Evolutionary conservation across 2,329 filamentous ascomycete genomes (phyloP).

Genomic region (Rhinocladiella similis): DNA sequence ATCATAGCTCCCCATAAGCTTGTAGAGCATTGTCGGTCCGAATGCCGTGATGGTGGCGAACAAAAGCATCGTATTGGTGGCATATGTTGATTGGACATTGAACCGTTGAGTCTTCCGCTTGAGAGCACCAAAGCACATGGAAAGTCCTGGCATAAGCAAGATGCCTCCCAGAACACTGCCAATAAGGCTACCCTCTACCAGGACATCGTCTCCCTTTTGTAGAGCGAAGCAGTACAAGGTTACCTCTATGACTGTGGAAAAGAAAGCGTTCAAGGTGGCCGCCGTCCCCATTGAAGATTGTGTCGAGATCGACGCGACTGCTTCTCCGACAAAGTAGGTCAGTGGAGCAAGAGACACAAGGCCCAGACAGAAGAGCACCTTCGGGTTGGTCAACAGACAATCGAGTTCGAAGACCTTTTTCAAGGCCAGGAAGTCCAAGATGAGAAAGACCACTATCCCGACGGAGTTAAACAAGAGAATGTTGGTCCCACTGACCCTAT

Average conservation of each 20-base stretch:
- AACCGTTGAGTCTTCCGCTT: constrained; percentile 98
- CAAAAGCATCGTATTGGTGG: constrained; percentile 95
- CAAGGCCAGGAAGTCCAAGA: constrained; percentile 74
- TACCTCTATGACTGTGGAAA: constrained; percentile 95
- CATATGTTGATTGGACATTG: constrained; percentile 92
- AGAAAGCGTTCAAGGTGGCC: constrained; percentile 96
- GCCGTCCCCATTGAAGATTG: constrained; percentile 98
- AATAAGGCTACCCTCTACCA: constrained; percentile 95
- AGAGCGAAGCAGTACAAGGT: constrained; percentile 96
- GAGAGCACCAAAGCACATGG: constrained; percentile 97
- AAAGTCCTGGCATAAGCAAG: constrained; percentile 87
- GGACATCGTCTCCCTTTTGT: constrained; percentile 83
- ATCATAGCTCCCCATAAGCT: constrained; percentile 97
- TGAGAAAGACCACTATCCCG: no score
- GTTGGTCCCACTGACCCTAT: no score
- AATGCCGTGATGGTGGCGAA: constrained; percentile 96
- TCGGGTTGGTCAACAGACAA: constrained; percentile 74
- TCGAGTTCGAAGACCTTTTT: constrained; percentile 67
- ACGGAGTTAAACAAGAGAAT: no score
- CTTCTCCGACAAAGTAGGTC: constrained; percentile 98
- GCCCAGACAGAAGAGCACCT: constrained; percentile 80
- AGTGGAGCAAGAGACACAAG: constrained; percentile 92
- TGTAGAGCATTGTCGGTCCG: constrained; percentile 93
- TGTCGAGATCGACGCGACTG: constrained; percentile 95
- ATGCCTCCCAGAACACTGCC: constrained; percentile 98